Base-by-base conservation (phyloP, 202 grass and related monocot genomes). In the Eragrostis tef region DNA sequence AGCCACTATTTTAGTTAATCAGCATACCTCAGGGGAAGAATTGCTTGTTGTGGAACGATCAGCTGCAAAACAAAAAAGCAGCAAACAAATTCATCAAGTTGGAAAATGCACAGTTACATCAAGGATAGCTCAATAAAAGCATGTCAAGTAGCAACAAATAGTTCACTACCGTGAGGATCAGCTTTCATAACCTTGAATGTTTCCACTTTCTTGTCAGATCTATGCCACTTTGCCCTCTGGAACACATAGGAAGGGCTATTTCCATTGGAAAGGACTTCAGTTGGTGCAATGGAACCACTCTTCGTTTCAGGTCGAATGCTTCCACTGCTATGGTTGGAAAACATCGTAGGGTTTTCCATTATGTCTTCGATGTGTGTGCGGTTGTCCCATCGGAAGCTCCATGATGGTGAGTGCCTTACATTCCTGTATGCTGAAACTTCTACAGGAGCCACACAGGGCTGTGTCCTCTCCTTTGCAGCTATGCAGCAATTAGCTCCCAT, bases 401-500 rank as follows among this genome's bases (percentile, higher is more conserved):
- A 93, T 51, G 89, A 88, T 79, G 94, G 92, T 0, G 94, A 98
- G 51, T 91, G 94, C 62, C 92, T 94, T 63, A 91, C 26, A 75
- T 91, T 98, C 60, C 94, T 90, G 73, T 80, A 88, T 31, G 88
- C 68, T 71, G 94, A 91, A 43, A 91, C 86, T 88, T 94, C 92
- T 77, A 94, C 61, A 21, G 83, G 92, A 48, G 34, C 71, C 41
- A 79, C 70, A 72, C 86, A 88, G 67, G 81, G 79, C 63, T 89
- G 83, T 82, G 90, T 77, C 75, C 89, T 93, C 79, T 91, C 84
- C 59, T 91, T 93, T 81, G 86, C 85, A 84, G 89, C 92, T 69
- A 94, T 80, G 82, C 91, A 98, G 66, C 94, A 98, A 71, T 88
- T 98, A 67, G 90, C 94, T 75, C 94, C 94, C 94, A 98, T 98